These are phyloP conservation scores for Citrullus colocynthis DNA, from an alignment of 306 rosid species.

Conservation along the genomic window DNA sequence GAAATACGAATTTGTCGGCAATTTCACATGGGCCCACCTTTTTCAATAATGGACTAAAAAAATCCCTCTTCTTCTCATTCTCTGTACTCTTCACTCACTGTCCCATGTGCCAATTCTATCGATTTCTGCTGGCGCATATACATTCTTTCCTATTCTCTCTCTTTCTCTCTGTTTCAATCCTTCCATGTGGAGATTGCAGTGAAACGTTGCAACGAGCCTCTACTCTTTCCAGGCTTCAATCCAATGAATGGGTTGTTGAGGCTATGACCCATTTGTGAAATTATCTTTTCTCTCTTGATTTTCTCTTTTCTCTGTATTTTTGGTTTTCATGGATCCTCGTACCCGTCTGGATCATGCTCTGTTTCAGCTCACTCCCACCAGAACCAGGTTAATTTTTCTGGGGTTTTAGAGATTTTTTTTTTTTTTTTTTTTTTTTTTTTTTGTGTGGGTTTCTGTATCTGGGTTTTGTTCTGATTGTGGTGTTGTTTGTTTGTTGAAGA, in stretches of 20 bases:
- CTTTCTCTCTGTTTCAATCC: constrained; percentile 20
- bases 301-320: constrained; percentile 2
- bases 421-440: not conserved
- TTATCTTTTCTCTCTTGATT: not conserved
- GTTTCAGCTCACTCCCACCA: constrained; percentile 96
- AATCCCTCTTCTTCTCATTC: constrained; percentile 5
- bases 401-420: not conserved
- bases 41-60: constrained; percentile 25
- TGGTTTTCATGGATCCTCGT: constrained; percentile 56
- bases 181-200: constrained; percentile 2
- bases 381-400: constrained; percentile 56
- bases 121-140: constrained; percentile 12
- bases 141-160: constrained; percentile 8
- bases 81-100: constrained; percentile 1
- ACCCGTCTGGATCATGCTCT: constrained; percentile 76
- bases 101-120: constrained; percentile 50
- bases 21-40: constrained; percentile 47
- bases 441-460: not conserved
- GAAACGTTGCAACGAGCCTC: not conserved
- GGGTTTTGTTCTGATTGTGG: constrained; percentile 4
- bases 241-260: constrained; percentile 5
- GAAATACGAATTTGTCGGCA: constrained; percentile 22
- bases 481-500: constrained; percentile 21
- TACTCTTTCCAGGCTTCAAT: constrained; percentile 10
- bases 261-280: constrained; percentile 18